Conservation (phyloP, 208 protist species). For the Trypanosoma grayi region DNA sequence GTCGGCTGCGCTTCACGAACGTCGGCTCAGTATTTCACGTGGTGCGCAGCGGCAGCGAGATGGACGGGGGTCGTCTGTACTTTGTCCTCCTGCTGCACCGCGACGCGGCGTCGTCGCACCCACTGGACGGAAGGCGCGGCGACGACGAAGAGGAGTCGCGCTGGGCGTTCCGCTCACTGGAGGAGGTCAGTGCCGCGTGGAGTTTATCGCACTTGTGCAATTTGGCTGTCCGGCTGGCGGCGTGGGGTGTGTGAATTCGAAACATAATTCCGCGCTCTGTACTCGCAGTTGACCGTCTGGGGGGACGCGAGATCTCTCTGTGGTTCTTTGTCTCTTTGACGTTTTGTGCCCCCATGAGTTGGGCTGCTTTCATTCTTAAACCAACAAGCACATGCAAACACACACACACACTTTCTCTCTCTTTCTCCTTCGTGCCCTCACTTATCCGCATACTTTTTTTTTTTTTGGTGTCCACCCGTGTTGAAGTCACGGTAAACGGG, state of each 20-base stretch:
- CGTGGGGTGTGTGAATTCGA: constrained; percentile 8
- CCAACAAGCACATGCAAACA: neutral
- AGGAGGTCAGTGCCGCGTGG: constrained; percentile 53
- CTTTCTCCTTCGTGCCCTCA: neutral
- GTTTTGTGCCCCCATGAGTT: neutral
- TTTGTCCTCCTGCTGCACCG: constrained; percentile 61
- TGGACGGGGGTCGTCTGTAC: constrained; percentile 70
- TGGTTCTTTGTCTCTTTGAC: neutral
- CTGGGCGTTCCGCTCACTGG: constrained; percentile 47
- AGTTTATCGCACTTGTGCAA: constrained; percentile 60
- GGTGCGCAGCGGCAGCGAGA: constrained; percentile 44
- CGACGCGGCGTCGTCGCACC: neutral
- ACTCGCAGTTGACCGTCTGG: no score
- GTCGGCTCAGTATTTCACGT: constrained; percentile 51
- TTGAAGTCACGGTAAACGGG: neutral
- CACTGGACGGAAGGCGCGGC: neutral
- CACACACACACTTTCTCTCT: neutral
- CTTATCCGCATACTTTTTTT: neutral
- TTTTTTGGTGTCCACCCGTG: neutral
- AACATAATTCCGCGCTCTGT: neutral
- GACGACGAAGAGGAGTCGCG: constrained; percentile 25
- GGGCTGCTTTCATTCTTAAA: neutral
- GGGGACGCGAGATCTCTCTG: no score
- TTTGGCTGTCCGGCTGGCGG: constrained; percentile 45
- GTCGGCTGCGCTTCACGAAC: constrained; percentile 38